Base-by-base conservation (phyloP, 768 basidiomycete genomes). In the Mycena chlorophos region DNA sequence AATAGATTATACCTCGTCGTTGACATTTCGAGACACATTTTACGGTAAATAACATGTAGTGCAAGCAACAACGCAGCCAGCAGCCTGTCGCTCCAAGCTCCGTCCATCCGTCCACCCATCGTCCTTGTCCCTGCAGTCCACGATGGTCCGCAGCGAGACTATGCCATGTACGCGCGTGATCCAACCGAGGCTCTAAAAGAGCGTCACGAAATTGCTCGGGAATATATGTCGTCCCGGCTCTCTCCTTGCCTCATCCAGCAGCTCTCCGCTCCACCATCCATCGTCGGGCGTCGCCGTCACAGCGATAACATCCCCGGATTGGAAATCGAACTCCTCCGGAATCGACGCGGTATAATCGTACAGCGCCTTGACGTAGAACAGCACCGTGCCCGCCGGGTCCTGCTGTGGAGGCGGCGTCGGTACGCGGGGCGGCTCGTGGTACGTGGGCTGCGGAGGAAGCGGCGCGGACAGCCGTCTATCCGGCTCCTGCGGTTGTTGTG, bases 251-350 rank as follows among this genome's bases (percentile, higher is more conserved):
- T 91, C 89, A 58, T 91, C 88, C 16, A 92, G 72, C 56, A 93
- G 72, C 63, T 89, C 87, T 20, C 96, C 96, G 54, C 86, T 89
- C 96, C 95, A 98, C 96, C 96, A 98, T 1, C 96, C 96, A 63
- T 97, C 95, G 64, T 94, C 94, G 3, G 94, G 94, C 5, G 94
- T 96, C 28, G 86, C 80, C 0, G 91, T 95, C 14, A 98, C 95
- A 2, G 94, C 95, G 58, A 98, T 97, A 57, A 97, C 90, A 70
- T 98, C 96, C 1, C 90, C 92, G 14, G 86, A 77, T 67, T 94
- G 92, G 85, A 98, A 98, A 68, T 95, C 91, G 69, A 98, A 98
- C 73, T 98, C 96, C 66, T 95, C 93, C 1, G 88, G 86, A 58
- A 89, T 91, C 17, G 88, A 85, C 8, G 91, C 92, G 0, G 73